Evolutionary conservation across 176 grass and related monocot species (phyloP).

Genomic region (Aechmea fasciata): DNA sequence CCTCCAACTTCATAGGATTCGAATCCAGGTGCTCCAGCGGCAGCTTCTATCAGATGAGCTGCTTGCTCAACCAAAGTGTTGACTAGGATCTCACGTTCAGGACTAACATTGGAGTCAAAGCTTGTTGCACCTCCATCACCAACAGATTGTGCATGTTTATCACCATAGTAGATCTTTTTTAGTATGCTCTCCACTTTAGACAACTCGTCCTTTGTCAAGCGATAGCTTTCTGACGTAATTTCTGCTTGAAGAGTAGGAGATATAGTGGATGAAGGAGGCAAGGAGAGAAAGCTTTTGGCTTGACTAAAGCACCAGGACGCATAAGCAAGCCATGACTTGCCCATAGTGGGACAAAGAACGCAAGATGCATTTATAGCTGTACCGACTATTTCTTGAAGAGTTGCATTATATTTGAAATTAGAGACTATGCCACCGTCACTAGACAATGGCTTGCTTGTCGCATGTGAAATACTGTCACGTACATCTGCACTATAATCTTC

Average conservation of each 20-base stretch:
- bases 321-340: conserved; percentile 91
- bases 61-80: conserved; percentile 48
- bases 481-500: conserved; percentile 40
- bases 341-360: conserved; percentile 66
- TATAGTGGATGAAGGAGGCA: conserved; percentile 31
- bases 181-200: conserved; percentile 51
- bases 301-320: conserved; percentile 86
- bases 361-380: conserved; percentile 53
- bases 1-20: conserved; percentile 59
- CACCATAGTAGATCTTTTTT: conserved; percentile 39
- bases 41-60: conserved; percentile 51
- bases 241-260: conserved; percentile 61
- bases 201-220: conserved; percentile 59
- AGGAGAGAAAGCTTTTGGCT: conserved; percentile 48
- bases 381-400: conserved; percentile 82
- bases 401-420: conserved; percentile 29
- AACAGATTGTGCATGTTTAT: conserved; percentile 26
- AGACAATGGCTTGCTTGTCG: conserved; percentile 21
- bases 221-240: conserved; percentile 54
- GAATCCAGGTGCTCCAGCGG: conserved; percentile 56
- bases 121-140: conserved; percentile 12
- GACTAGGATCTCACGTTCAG: conserved; percentile 27
- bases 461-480: conserved; percentile 27
- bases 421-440: conserved; percentile 19
- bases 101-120: conserved; percentile 18